Evolutionary conservation across 1,139 yeast genomes (phyloP).

Genomic region (Wickerhamomyces sp.): DNA sequence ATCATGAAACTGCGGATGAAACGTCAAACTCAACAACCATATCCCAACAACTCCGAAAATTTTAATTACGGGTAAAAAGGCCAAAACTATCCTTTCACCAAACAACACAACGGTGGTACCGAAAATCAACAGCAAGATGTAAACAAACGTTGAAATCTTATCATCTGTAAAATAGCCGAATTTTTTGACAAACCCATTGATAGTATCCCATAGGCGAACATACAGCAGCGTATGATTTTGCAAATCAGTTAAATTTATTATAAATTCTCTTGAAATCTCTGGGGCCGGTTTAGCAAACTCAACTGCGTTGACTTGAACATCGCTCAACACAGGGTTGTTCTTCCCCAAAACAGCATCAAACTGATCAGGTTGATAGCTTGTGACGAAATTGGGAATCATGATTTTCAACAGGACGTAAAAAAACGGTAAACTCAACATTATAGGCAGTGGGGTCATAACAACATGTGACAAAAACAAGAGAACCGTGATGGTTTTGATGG

Average conservation of each 20-base stretch:
- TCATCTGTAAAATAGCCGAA: constrained; percentile 67
- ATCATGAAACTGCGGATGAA: constrained; percentile 54
- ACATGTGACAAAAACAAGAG: constrained; percentile 51
- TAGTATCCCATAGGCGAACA: constrained; percentile 56
- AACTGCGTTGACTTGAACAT: constrained; percentile 45
- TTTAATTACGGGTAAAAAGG: constrained; percentile 33
- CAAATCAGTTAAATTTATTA: constrained; percentile 73
- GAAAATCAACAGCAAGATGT: constrained; percentile 31
- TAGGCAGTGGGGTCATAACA: constrained; percentile 56
- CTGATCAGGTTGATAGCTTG: constrained; percentile 31
- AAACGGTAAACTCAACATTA: constrained; percentile 48
- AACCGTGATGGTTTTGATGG: constrained; percentile 56
- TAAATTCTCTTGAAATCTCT: constrained; percentile 72
- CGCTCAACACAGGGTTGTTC: constrained; percentile 49
- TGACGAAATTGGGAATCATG: constrained; percentile 65
- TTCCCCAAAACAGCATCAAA: constrained; percentile 25
- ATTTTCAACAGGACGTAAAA: constrained; percentile 47
- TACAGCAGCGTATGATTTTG: constrained; percentile 79
- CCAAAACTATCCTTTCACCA: constrained; percentile 30
- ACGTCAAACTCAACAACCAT: constrained; percentile 45
- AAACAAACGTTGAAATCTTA: constrained; percentile 50
- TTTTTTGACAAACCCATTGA: constrained; percentile 43
- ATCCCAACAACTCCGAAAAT: constrained; percentile 32
- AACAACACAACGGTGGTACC: constrained; percentile 29
- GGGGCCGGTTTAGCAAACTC: constrained; percentile 58